phyloP scores from a whole-genome alignment of 2,329 filamentous ascomycete species.

The Colletotrichum tanaceti region DNA sequence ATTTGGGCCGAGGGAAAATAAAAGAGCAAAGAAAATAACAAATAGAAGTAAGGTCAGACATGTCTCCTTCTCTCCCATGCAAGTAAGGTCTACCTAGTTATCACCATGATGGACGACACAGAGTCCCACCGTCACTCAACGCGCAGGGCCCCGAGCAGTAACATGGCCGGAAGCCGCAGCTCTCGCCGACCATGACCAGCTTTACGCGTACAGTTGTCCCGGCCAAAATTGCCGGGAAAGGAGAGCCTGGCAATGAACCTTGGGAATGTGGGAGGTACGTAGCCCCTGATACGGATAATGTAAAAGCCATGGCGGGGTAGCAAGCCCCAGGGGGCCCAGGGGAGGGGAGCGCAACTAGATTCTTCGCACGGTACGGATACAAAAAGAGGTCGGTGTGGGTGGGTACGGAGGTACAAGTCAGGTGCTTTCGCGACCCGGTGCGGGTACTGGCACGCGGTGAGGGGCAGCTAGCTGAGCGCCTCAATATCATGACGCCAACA shows the following conservation, averaged over 20 bases:
- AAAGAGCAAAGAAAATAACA: background rate
- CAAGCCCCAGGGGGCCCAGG: background rate
- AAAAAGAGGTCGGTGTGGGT: background rate
- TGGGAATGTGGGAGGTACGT: slow-evolving; percentile 1
- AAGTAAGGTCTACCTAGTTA: slow-evolving; percentile 9
- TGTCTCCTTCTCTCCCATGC: background rate
- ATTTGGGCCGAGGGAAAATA: background rate
- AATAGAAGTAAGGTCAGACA: background rate
- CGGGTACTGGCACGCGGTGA: slow-evolving; percentile 10
- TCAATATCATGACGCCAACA: slow-evolving; percentile 37
- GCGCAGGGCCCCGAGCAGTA: slow-evolving; percentile 35
- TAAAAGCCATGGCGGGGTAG: slow-evolving; percentile 4
- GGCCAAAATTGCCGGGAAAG: slow-evolving; percentile 4
- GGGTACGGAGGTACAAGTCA: slow-evolving; percentile 27
- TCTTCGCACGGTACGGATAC: background rate
- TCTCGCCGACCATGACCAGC: slow-evolving; percentile 26
- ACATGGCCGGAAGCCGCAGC: slow-evolving; percentile 32
- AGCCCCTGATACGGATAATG: background rate
- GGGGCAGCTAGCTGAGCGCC: slow-evolving; percentile 5
- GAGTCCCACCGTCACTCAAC: slow-evolving; percentile 30
- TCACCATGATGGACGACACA: slow-evolving; percentile 25
- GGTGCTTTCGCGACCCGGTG: slow-evolving; percentile 38
- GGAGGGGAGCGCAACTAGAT: no score
- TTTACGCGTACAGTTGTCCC: background rate
- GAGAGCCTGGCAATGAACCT: background rate